These are phyloP conservation scores for Komagataella phaffii DNA, from an alignment of 805 yeast species.

Conservation along the genomic window DNA sequence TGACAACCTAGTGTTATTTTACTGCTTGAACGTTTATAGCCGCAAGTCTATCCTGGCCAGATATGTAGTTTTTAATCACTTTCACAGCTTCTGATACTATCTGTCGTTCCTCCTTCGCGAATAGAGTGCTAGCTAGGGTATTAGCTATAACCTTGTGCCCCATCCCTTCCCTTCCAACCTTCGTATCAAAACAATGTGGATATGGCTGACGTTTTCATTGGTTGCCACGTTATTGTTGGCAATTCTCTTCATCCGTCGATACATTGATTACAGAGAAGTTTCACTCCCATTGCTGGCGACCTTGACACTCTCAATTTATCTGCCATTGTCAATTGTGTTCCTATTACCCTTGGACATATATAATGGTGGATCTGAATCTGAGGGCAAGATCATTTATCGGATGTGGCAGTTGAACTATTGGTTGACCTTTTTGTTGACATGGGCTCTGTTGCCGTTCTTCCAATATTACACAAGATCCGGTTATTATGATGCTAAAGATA, in stretches of 20 bases:
- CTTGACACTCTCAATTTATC: slow-evolving; percentile 44
- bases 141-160: not conserved
- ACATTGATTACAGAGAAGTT: not conserved
- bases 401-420: slow-evolving; percentile 72
- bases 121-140: not conserved
- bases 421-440: slow-evolving; percentile 68
- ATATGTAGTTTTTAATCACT: not conserved
- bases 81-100: not conserved
- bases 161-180: not conserved
- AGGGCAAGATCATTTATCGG: slow-evolving; percentile 28
- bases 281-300: not conserved
- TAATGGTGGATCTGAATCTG: slow-evolving; percentile 24
- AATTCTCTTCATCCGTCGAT: not conserved
- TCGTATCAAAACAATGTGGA: not conserved
- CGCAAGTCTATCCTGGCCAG: not conserved
- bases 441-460: slow-evolving; percentile 60
- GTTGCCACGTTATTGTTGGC: not conserved
- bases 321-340: slow-evolving; percentile 65
- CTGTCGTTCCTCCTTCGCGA: not conserved
- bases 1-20: not conserved
- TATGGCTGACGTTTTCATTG: not conserved
- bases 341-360: slow-evolving; percentile 66
- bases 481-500: slow-evolving; percentile 30
- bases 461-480: slow-evolving; percentile 70
- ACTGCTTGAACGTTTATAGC: not conserved